These are phyloP conservation scores for Oenanthe sinensis DNA, from an alignment of 129 eudicot genomes.

Conservation along the genomic window DNA sequence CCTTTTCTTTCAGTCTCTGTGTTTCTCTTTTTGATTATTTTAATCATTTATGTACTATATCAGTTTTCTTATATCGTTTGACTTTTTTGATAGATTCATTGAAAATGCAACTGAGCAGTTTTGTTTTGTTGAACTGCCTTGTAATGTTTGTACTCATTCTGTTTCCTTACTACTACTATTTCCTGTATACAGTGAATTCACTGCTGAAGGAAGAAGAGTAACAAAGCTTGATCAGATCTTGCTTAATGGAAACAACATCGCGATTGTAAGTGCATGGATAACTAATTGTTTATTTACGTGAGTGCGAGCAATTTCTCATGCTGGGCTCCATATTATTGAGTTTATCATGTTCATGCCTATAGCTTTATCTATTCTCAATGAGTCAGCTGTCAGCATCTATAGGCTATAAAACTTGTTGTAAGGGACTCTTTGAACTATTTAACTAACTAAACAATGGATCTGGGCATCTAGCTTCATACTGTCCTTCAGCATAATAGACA, in stretches of 20 bases:
- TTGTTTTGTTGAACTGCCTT: neutral
- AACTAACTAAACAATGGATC: neutral
- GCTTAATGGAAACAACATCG: constrained; percentile 89
- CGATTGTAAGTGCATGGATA: constrained; percentile 51
- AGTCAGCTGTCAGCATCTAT: neutral
- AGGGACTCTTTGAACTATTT: neutral
- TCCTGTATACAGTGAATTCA: constrained; percentile 55
- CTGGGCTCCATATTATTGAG: neutral
- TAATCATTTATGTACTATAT: neutral
- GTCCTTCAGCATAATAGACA: neutral
- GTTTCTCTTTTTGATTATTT: neutral
- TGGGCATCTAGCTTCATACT: neutral
- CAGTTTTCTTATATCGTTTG: neutral
- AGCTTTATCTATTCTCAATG: neutral
- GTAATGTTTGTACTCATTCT: neutral
- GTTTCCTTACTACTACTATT: neutral
- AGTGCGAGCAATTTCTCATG: too few species aligned
- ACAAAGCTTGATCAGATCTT: constrained; percentile 88
- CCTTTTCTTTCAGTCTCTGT: neutral
- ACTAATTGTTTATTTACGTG: neutral
- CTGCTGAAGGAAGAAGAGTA: constrained; percentile 80
- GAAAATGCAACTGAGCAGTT: neutral
- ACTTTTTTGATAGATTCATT: neutral
- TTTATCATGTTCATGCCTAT: neutral
- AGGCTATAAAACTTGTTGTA: neutral